Evolutionary conservation across 2,329 filamentous ascomycete genomes (phyloP).

Genomic region (Tympanopsis confertula): DNA sequence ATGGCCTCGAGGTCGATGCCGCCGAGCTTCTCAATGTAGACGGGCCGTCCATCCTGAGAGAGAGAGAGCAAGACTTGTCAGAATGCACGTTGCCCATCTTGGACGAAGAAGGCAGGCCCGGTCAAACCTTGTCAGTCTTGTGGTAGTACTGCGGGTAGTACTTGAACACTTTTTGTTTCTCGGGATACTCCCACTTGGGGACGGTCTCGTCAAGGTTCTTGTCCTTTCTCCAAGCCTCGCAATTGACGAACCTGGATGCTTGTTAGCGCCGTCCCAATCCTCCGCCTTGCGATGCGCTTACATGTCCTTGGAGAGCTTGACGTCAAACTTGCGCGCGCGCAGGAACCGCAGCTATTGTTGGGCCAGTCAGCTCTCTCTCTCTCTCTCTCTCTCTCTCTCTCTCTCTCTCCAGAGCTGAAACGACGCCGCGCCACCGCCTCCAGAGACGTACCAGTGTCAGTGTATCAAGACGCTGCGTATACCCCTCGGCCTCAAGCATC

Average conservation of each 20-base stretch:
- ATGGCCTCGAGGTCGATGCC: constrained; percentile 82
- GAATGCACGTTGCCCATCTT: neutral
- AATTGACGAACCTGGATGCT: constrained; percentile 67
- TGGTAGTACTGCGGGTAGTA: constrained; percentile 99
- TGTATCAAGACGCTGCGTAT: constrained; percentile 77
- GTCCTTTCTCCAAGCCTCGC: constrained; percentile 81
- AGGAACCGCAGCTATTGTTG: constrained; percentile 66
- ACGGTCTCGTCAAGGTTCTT: constrained; percentile 76
- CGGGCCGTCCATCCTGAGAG: constrained; percentile 75
- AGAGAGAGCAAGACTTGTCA: constrained; percentile 1
- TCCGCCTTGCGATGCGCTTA: constrained; percentile 30
- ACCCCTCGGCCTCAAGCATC: constrained; percentile 74
- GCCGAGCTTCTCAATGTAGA: constrained; percentile 94
- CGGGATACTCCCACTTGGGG: constrained; percentile 72
- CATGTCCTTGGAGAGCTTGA: constrained; percentile 76
- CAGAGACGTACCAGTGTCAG: constrained; percentile 62
- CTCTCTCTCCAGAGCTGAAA: neutral
- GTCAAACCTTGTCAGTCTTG: constrained; percentile 70
- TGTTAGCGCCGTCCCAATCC: neutral
- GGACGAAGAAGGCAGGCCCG: constrained; percentile 2
- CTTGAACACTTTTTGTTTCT: constrained; percentile 72
- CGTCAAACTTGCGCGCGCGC: constrained; percentile 89
- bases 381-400: constrained; percentile 4
- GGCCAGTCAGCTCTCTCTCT: constrained; percentile 4
- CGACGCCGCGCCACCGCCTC: constrained; percentile 3